These are phyloP conservation scores for Emericellopsis atlantica DNA, from an alignment of 2,329 filamentous ascomycete species.

Conservation along the genomic window DNA sequence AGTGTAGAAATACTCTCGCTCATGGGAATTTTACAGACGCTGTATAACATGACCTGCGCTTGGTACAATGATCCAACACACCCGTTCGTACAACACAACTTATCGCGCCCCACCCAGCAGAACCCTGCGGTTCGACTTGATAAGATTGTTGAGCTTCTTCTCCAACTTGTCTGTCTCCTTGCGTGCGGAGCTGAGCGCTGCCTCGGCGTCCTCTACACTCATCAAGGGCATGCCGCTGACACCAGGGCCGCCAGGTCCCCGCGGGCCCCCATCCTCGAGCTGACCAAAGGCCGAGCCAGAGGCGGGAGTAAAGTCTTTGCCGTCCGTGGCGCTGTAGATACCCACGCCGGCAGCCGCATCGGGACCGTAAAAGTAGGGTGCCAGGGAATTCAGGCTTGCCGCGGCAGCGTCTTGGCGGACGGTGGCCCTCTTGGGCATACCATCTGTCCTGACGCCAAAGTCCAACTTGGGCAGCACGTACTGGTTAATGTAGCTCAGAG, in stretches of 20 bases:
- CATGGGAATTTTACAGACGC: no score
- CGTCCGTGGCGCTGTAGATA: conserved; percentile 26
- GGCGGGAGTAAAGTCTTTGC: conserved; percentile 6
- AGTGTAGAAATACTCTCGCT: no score
- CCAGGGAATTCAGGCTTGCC: conserved; percentile 39
- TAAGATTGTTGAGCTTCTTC: conserved; percentile 45
- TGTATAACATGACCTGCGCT: no score
- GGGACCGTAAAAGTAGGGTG: conserved; percentile 42
- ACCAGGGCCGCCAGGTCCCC: conserved; percentile 16
- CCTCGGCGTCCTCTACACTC: conserved; percentile 51
- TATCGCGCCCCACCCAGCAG: conserved; percentile 16
- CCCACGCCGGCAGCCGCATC: conserved; percentile 29
- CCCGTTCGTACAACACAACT: no score
- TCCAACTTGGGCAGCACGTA: conserved; percentile 50
- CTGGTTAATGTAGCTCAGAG: conserved; percentile 57
- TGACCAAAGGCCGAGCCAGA: no score
- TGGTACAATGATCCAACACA: no score
- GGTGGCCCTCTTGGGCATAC: conserved; percentile 21
- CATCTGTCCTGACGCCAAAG: conserved; percentile 33
- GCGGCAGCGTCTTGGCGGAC: conserved; percentile 31
- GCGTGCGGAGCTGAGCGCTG: conserved; percentile 33
- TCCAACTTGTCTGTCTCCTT: conserved; percentile 51
- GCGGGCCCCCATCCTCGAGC: conserved; percentile 6
- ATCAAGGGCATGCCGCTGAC: conserved; percentile 38
- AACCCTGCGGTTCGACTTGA: conserved; percentile 46